phyloP scores from a whole-genome alignment of 2,329 filamentous ascomycete genomes.

The Colletotrichum salicis region DNA sequence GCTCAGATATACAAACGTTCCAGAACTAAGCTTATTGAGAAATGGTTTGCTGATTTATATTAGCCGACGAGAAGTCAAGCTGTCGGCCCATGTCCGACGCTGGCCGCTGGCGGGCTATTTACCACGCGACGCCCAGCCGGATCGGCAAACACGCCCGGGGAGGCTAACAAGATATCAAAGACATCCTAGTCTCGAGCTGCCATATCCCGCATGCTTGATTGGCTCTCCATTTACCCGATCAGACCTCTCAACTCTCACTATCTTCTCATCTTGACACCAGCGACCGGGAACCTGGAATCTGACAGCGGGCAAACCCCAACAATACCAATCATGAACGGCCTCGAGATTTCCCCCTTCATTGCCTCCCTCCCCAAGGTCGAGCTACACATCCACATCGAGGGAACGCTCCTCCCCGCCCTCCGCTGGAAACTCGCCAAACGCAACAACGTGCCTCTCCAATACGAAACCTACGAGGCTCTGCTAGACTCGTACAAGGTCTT shows the following conservation, averaged over 20 bases:
- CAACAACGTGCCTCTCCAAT: conserved; percentile 73
- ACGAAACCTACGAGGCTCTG: conserved; percentile 69
- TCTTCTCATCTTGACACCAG: background rate
- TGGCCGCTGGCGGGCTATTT: background rate
- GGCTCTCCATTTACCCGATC: background rate
- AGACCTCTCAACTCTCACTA: background rate
- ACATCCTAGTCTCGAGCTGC: background rate
- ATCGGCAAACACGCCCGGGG: background rate
- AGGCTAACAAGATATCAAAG: background rate
- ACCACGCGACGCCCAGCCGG: background rate
- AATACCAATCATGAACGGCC: conserved; percentile 41
- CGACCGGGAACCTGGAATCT: background rate
- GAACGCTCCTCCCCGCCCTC: conserved; percentile 75
- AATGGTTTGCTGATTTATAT: background rate
- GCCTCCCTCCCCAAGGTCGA: conserved; percentile 79
- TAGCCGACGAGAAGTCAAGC: background rate
- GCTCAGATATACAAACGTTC: background rate
- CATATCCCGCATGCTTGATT: background rate
- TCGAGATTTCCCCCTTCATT: conserved; percentile 60
- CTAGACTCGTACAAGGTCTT: conserved; percentile 66
- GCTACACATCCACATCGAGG: conserved; percentile 84
- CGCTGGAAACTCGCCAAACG: conserved; percentile 75
- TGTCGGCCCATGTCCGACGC: conserved; percentile 13
- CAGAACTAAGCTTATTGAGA: background rate
- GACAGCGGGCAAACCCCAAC: background rate